These are phyloP conservation scores for Blastobotrys illinoisensis DNA, from an alignment of 1,139 yeast species.

Conservation along the genomic window DNA sequence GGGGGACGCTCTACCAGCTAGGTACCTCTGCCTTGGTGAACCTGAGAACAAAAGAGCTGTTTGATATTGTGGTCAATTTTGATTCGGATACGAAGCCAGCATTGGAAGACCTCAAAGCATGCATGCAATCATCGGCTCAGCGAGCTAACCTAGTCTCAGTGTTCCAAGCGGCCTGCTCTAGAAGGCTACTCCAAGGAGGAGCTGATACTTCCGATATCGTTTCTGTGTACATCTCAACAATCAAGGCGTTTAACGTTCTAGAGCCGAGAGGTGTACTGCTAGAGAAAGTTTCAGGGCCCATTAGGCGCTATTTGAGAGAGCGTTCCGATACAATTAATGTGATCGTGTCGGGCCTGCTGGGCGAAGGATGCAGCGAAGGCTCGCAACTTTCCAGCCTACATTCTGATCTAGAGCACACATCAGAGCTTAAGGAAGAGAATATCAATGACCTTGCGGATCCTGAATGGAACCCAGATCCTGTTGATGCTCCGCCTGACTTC, in stretches of 20 bases:
- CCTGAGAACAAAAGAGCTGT: conserved; percentile 56
- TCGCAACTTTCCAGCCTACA: conserved; percentile 15
- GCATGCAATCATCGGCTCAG: conserved; percentile 32
- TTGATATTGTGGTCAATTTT: conserved; percentile 51
- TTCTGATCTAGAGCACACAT: conserved; percentile 9
- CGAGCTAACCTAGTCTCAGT: conserved; percentile 49
- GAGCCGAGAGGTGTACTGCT: conserved; percentile 85
- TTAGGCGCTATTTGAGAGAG: conserved; percentile 58
- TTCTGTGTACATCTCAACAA: conserved; percentile 62
- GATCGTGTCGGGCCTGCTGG: conserved; percentile 67
- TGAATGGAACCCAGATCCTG: conserved; percentile 85
- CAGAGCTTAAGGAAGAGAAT: conserved; percentile 9
- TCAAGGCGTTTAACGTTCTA: conserved; percentile 64
- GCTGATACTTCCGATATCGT: conserved; percentile 74
- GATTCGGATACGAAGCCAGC: conserved; percentile 46
- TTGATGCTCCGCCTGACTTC: conserved; percentile 89
- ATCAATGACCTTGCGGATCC: conserved; percentile 42
- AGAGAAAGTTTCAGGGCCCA: conserved; percentile 72
- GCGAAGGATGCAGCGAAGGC: conserved; percentile 40
- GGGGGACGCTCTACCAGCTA: conserved; percentile 5
- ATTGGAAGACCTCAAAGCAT: conserved; percentile 53
- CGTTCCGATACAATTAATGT: conserved; percentile 69
- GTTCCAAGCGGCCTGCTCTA: conserved; percentile 49
- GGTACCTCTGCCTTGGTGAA: conserved; percentile 22
- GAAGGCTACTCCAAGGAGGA: conserved; percentile 69